Evolutionary conservation across 495 filamentous ascomycete species (phyloP).

Genomic region (Neurospora sp.): DNA sequence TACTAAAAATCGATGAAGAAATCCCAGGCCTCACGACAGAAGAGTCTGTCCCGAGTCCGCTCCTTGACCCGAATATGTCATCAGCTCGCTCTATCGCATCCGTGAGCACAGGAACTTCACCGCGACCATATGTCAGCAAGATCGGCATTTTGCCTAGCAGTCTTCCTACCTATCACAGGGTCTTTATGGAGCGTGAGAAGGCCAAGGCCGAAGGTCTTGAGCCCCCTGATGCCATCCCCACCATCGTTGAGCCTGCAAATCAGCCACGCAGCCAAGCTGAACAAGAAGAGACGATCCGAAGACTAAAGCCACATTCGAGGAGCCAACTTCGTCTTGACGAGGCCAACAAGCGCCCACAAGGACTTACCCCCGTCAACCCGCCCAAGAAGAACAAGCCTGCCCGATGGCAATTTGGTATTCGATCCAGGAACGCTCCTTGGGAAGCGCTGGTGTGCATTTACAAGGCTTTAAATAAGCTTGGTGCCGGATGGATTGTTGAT

Average conservation of each 20-base stretch:
- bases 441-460: conserved; percentile 93
- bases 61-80: conserved; percentile 25
- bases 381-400: conserved; percentile 59
- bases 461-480: conserved; percentile 76
- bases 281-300: conserved; percentile 61
- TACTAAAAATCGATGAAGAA: conserved; percentile 13
- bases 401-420: conserved; percentile 96
- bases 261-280: conserved; percentile 55
- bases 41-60: conserved; percentile 20
- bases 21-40: conserved; percentile 7
- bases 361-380: conserved; percentile 47
- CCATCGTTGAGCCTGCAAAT: conserved; percentile 39
- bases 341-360: conserved; percentile 55
- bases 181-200: conserved; percentile 69
- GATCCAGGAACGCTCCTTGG: conserved; percentile 82
- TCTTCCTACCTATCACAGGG: conserved; percentile 78
- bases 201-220: conserved; percentile 31
- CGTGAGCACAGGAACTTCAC: conserved; percentile 32
- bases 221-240: conserved; percentile 24
- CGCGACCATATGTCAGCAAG: conserved; percentile 58
- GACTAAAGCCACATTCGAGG: conserved; percentile 71
- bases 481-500: conserved; percentile 68
- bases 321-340: conserved; percentile 47
- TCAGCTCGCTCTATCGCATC: conserved; percentile 36
- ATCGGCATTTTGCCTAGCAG: conserved; percentile 85